Percentiles rank a stretch among this genome's conserved stretches.
Conservation (phyloP, 257 asterid species). For the Nicotiana benthamiana region DNA sequence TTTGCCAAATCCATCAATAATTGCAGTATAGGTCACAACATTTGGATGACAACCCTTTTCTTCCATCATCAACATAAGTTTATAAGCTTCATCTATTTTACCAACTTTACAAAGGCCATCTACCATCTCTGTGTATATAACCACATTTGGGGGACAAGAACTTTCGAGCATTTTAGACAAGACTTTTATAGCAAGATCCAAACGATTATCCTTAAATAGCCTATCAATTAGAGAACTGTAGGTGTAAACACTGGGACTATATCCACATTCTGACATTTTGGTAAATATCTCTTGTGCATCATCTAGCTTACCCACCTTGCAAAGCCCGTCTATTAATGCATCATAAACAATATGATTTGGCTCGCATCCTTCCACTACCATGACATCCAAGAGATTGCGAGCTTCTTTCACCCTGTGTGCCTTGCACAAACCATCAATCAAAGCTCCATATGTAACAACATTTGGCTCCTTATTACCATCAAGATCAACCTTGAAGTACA, state of each 20-base stretch:
- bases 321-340: slow-evolving; percentile 88
- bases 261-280: slow-evolving; percentile 70
- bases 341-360: slow-evolving; percentile 79
- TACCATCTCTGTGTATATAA: slow-evolving; percentile 78
- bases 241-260: slow-evolving; percentile 59
- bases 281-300: slow-evolving; percentile 84
- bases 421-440: slow-evolving; percentile 94
- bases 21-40: slow-evolving; percentile 92
- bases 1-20: slow-evolving; percentile 87
- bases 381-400: slow-evolving; percentile 57
- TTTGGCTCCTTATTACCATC: slow-evolving; percentile 50
- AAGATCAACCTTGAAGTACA: slow-evolving; percentile 46
- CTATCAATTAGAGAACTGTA: slow-evolving; percentile 78
- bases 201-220: slow-evolving; percentile 75
- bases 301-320: slow-evolving; percentile 85
- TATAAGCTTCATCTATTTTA: slow-evolving; percentile 80
- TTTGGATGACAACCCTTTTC: slow-evolving; percentile 88
- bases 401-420: slow-evolving; percentile 76
- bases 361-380: slow-evolving; percentile 54
- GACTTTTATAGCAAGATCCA: slow-evolving; percentile 82
- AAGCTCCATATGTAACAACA: slow-evolving; percentile 77
- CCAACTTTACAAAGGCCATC: slow-evolving; percentile 93
- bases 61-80: slow-evolving; percentile 90
- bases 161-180: slow-evolving; percentile 77
- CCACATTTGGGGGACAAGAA: slow-evolving; percentile 77